These are phyloP conservation scores for Curvularia hawaiiensis DNA, from an alignment of 2,329 filamentous ascomycete species.

Conservation along the genomic window DNA sequence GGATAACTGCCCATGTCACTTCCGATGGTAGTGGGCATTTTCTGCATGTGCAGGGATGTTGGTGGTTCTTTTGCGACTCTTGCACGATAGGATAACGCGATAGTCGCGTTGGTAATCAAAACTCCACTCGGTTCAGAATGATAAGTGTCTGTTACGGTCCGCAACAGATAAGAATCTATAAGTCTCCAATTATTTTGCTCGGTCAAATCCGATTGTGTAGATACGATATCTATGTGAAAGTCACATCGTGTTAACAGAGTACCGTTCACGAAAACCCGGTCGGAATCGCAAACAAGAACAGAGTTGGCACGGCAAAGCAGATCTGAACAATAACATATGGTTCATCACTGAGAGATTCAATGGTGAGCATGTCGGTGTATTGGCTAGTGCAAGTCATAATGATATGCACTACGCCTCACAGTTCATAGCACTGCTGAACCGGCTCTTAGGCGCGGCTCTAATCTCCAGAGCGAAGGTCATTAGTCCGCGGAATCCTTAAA, in stretches of 20 bases:
- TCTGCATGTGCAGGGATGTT: conserved; percentile 3
- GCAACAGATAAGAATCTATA: too few species aligned
- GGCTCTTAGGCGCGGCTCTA: conserved; percentile 18
- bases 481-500: conserved; percentile 52
- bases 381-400: conserved; percentile 16
- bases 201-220: too few species aligned
- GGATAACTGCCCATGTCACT: not conserved
- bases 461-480: conserved; percentile 9
- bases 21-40: not conserved
- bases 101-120: not conserved
- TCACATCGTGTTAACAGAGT: not conserved
- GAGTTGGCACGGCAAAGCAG: not conserved
- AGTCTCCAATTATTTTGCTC: not conserved
- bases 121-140: not conserved
- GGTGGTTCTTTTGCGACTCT: not conserved
- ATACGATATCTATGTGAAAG: conserved; percentile 6
- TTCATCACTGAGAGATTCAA: conserved; percentile 25
- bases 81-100: conserved; percentile 5
- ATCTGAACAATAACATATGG: conserved; percentile 23
- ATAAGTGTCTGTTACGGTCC: too few species aligned
- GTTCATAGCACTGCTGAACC: not conserved
- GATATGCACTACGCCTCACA: conserved; percentile 5
- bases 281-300: not conserved
- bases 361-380: conserved; percentile 22
- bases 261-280: not conserved